A percentile compares a stretch with the other conserved stretches of the same genome.
phyloP scores from a whole-genome alignment of 108 stramenopile species.

The Stephanodiscus triporus region DNA sequence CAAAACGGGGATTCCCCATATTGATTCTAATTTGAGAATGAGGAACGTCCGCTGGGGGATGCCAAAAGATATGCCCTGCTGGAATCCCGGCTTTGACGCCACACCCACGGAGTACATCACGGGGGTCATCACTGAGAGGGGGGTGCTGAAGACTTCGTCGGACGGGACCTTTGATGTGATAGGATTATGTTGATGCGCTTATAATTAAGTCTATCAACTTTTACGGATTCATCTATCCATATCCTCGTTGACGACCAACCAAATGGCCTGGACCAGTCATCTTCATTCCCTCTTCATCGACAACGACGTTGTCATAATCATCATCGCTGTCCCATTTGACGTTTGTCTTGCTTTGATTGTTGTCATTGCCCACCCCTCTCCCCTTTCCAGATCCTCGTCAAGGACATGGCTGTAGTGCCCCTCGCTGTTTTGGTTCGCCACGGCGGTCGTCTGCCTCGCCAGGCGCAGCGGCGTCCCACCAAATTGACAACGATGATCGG shows the following conservation, averaged over 20 bases:
- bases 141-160: constrained; percentile 70
- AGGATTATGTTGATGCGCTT: constrained; percentile 44
- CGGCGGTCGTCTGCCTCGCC: background rate
- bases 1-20: too few relatives aligned
- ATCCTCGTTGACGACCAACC: constrained; percentile 49
- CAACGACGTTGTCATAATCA: background rate
- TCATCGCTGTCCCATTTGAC: constrained; percentile 9
- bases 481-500: too few relatives aligned
- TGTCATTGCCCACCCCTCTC: constrained; percentile 1
- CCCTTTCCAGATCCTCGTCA: constrained; percentile 41
- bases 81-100: constrained; percentile 99
- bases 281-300: constrained; percentile 1
- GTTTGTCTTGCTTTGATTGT: background rate
- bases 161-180: constrained; percentile 78
- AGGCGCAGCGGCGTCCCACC: too few relatives aligned
- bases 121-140: constrained; percentile 97
- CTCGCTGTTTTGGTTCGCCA: constrained; percentile 31
- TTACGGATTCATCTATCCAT: background rate
- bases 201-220: too few relatives aligned
- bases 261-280: constrained; percentile 29
- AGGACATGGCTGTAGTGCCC: constrained; percentile 48
- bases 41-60: constrained; percentile 92
- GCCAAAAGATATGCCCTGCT: constrained; percentile 73
- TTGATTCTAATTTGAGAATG: too few relatives aligned
- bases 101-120: constrained; percentile 91